A percentile compares a stretch with the other conserved stretches of the same genome.
phyloP scores from a whole-genome alignment of 805 yeast genomes.

The Spathaspora hagerdaliae region DNA sequence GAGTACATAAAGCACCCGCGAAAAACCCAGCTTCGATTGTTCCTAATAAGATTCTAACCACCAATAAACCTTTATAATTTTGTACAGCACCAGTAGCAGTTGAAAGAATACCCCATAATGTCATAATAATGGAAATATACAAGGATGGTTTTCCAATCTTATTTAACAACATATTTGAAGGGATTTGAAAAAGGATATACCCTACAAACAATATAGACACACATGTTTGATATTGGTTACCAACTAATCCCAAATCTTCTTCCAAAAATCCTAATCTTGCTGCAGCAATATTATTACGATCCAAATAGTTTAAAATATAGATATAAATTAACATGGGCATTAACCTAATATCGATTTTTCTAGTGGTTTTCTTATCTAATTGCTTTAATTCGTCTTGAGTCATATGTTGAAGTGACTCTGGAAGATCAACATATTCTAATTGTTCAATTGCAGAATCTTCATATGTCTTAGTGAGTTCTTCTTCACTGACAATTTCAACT shows the following conservation, averaged over 20 bases:
- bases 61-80: conserved; percentile 40
- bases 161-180: conserved; percentile 45
- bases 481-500: conserved; percentile 1
- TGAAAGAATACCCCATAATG: conserved; percentile 47
- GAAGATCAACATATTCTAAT: conserved; percentile 12
- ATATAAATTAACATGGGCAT: conserved; percentile 48
- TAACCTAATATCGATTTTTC: conserved; percentile 47
- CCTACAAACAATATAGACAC: conserved; percentile 51
- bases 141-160: conserved; percentile 47
- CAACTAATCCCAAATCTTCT: conserved; percentile 38
- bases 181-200: conserved; percentile 46
- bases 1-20: conserved; percentile 44
- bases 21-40: conserved; percentile 45
- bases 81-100: conserved; percentile 47
- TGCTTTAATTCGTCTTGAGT: conserved; percentile 40
- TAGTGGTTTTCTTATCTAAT: conserved; percentile 39
- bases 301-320: conserved; percentile 50
- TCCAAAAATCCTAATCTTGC: conserved; percentile 50
- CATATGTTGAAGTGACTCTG: conserved; percentile 28
- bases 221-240: conserved; percentile 45
- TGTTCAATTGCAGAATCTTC: neutral
- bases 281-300: conserved; percentile 51
- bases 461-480: neutral
- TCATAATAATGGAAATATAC: conserved; percentile 47
- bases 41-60: conserved; percentile 46